Percentiles rank a stretch among this genome's conserved stretches.
Evolutionary conservation across 2,329 filamentous ascomycete genomes (phyloP).

Genomic region (Verticillium isaacii): DNA sequence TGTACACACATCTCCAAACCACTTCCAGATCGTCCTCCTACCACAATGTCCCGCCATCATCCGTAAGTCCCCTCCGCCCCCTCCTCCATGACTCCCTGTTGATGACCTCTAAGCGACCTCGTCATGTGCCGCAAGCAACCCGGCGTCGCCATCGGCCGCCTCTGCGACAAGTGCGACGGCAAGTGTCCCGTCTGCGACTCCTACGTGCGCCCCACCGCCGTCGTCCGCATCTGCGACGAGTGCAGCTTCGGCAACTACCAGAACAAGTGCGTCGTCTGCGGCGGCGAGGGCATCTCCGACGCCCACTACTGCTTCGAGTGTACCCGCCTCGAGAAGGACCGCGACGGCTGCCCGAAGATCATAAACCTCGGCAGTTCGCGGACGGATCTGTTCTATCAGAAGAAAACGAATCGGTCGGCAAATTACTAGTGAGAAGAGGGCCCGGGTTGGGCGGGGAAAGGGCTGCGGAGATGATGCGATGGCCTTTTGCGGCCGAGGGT

Average conservation of each 20-base stretch:
- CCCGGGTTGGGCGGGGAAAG: slow-evolving; percentile 41
- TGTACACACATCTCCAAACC: slow-evolving; percentile 2
- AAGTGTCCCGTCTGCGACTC: slow-evolving; percentile 99
- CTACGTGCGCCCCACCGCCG: slow-evolving; percentile 95
- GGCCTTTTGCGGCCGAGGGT: not conserved
- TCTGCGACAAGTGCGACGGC: slow-evolving; percentile 99
- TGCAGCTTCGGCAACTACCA: slow-evolving; percentile 99
- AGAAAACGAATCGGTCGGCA: slow-evolving; percentile 58
- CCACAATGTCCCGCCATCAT: slow-evolving; percentile 85
- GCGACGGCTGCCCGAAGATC: slow-evolving; percentile 98
- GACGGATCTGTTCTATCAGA: slow-evolving; percentile 76
- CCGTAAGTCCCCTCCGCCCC: slow-evolving; percentile 55
- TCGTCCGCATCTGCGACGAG: slow-evolving; percentile 98
- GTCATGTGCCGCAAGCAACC: slow-evolving; percentile 99
- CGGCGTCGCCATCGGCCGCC: slow-evolving; percentile 94
- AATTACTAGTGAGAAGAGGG: slow-evolving; percentile 46
- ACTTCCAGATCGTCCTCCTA: not conserved
- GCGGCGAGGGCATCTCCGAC: slow-evolving; percentile 95
- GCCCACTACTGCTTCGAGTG: slow-evolving; percentile 99
- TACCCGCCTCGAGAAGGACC: slow-evolving; percentile 91
- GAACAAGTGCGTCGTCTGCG: slow-evolving; percentile 99
- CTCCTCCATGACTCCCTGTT: slow-evolving; percentile 13
- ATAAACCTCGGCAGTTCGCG: slow-evolving; percentile 94
- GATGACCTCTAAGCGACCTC: slow-evolving; percentile 62
- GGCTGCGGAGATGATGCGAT: not conserved